Evolutionary conservation across 805 yeast genomes (phyloP), one percentile per base, ranked within the genome.

Genomic region (Nakazawaea laoshanensis): DNA sequence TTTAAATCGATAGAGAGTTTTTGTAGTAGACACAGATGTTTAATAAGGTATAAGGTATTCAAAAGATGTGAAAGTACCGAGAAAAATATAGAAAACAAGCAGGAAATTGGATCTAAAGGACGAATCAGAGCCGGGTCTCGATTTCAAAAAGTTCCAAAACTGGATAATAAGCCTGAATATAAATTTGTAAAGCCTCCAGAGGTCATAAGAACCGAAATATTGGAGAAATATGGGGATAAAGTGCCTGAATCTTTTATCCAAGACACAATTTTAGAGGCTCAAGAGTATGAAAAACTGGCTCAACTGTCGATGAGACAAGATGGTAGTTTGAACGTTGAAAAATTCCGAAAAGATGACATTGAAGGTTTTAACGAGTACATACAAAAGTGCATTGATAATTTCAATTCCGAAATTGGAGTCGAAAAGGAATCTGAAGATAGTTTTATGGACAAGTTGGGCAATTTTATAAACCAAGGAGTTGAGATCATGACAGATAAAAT

Each of bases 131-230:
- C 12, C 12, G 12, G 26, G 10, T 23, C 26, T 6, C 9, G 12
- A 14, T 30, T 29, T 29, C 15, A 19, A 19, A 13, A 10, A 17
- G 19, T 13, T 19, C 10, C 7, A 12, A 13, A 30, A 15, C 21
- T 8, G 11, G n/a, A 21, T 10, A 5, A 24, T 6, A 26, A 25
- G 8, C 20, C 20, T 25, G 24, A 26, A 19, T 25, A 18, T 27
- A 7, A 30, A 19, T 30, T 14, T 20, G 42, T 38, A 19, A 38
- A 38, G 18, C 13, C 39, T 4, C 42, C 42, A 7, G 39, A 32
- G 11, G 34, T 32, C 23, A 38, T 38, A 27, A 25, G 38, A 29
- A 24, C 21, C 14, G 42, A 38, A 21, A 19, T 38, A 11, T 16
- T 11, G 8, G 34, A 29, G 9, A 26, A 25, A 11, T 38, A 37